Base-by-base conservation (phyloP, 495 filamentous ascomycete genomes). In the Lichina pygmaea region DNA sequence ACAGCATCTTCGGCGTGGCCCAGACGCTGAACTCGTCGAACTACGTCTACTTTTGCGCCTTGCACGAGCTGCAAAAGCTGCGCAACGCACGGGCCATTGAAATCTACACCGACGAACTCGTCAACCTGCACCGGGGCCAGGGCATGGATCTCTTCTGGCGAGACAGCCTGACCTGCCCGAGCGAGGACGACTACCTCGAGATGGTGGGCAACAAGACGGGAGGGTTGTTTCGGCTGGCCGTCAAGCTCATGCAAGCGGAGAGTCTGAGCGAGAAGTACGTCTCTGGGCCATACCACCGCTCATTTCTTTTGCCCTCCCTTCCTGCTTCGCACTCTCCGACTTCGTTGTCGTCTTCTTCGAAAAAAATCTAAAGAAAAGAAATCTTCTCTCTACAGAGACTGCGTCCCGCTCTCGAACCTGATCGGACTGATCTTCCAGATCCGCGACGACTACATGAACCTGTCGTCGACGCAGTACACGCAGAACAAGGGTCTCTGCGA, bases 191-290 rank as follows among this genome's bases (percentile, higher is more conserved):
- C 55, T 97, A 97, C 61, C 71, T 97, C 12, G 86, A 95, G 59
- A 97, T 97, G 89, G 91, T 97, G 39, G 75, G 76, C 51, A 95
- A 95, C 62, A 95, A 99, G 61, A 99, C 89, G 4, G 89, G 89
- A 30, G 89, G 89, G 2, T 69, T 99, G 8, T 95, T 99, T 66
- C 72, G 89, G 43, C 67, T 99, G 9, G 89, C 84, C 24, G 74
- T 95, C 49, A 89, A 92, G 59, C 65, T 99, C 32, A 95, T 99
- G 89, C 85, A 93, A 59, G 83, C 83, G 32, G 82, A 92, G 57
- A 82, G 78, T 50, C 59, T 60, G 24, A 66, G 64, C 39, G 60
- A 61, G 12, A 70, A 67, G 60, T 75, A 68, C 45, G 58, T 46
- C 34, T 31, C 33, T 38, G 10, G 10, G 2, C 10, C 10, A 2